A percentile compares a stretch with the other conserved stretches of the same genome.
Evolutionary conservation across 495 filamentous ascomycete genomes (phyloP).

Genomic region (Hypoxylon subgilvum): DNA sequence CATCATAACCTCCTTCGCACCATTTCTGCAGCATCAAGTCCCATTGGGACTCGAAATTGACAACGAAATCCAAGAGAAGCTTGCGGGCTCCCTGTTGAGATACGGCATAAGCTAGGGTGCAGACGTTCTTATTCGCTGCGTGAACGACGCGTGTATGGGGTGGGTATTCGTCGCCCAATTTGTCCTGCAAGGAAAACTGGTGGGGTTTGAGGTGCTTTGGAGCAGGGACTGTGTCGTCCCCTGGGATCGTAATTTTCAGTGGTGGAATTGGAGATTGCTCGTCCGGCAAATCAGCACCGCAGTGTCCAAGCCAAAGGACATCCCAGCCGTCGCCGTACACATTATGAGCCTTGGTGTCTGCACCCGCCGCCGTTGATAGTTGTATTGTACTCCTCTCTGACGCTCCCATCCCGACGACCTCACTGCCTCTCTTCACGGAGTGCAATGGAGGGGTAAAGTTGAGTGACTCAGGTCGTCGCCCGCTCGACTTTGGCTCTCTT

Average conservation of each 20-base stretch:
- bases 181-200: conserved; percentile 52
- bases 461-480: background rate
- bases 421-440: background rate
- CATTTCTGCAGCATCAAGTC: conserved; percentile 55
- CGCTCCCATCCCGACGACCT: background rate
- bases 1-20: conserved; percentile 46
- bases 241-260: conserved; percentile 40
- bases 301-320: conserved; percentile 59
- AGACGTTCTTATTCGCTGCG: conserved; percentile 46
- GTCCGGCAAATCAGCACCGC: conserved; percentile 51
- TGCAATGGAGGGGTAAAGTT: background rate
- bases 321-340: conserved; percentile 57
- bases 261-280: conserved; percentile 19
- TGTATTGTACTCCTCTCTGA: conserved; percentile 7
- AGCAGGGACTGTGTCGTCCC: conserved; percentile 49
- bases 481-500: conserved; percentile 16
- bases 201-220: conserved; percentile 51
- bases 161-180: conserved; percentile 44
- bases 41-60: conserved; percentile 48
- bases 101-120: conserved; percentile 57
- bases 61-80: conserved; percentile 48
- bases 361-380: background rate
- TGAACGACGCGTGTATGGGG: conserved; percentile 55
- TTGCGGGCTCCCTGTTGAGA: conserved; percentile 52
- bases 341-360: background rate